phyloP scores from a whole-genome alignment of 768 basidiomycete species.

The Boletus tomentosulus region DNA sequence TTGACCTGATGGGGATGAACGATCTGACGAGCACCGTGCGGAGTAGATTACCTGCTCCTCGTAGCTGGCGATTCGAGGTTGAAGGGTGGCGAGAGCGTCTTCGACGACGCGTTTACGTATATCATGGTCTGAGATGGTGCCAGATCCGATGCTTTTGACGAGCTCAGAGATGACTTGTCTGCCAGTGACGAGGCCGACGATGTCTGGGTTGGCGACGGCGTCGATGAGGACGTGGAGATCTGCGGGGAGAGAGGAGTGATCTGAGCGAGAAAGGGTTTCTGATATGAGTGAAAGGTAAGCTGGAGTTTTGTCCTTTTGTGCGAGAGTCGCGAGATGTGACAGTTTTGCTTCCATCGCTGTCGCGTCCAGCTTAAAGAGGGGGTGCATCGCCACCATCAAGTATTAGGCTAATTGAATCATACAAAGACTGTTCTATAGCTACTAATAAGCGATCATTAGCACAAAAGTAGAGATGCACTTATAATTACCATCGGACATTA shows the following conservation, averaged over 20 bases:
- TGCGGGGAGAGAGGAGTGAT: constrained; percentile 39
- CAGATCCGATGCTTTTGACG: constrained; percentile 62
- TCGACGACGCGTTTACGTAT: constrained; percentile 70
- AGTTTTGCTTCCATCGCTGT: constrained; percentile 61
- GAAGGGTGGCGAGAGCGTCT: constrained; percentile 64
- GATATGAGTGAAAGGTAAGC: constrained; percentile 69
- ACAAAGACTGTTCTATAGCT: no score
- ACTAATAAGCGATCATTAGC: no score
- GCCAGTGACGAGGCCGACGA: constrained; percentile 80
- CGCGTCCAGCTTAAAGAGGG: neutral
- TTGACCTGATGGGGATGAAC: constrained; percentile 55
- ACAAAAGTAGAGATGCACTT: no score
- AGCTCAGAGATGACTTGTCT: constrained; percentile 85
- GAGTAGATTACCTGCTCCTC: constrained; percentile 72
- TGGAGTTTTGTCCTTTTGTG: constrained; percentile 82
- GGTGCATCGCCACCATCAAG: no score
- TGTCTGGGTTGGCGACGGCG: constrained; percentile 78
- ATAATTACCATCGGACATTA: no score
- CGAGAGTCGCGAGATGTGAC: constrained; percentile 54
- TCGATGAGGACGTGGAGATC: constrained; percentile 74
- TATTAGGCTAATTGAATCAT: no score
- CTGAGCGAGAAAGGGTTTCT: constrained; percentile 53
- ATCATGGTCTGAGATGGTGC: constrained; percentile 49
- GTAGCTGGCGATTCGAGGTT: constrained; percentile 82
- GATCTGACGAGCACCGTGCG: neutral